Evolutionary conservation across 805 yeast genomes (phyloP).

Genomic region (Kodamaea fukazawae): DNA sequence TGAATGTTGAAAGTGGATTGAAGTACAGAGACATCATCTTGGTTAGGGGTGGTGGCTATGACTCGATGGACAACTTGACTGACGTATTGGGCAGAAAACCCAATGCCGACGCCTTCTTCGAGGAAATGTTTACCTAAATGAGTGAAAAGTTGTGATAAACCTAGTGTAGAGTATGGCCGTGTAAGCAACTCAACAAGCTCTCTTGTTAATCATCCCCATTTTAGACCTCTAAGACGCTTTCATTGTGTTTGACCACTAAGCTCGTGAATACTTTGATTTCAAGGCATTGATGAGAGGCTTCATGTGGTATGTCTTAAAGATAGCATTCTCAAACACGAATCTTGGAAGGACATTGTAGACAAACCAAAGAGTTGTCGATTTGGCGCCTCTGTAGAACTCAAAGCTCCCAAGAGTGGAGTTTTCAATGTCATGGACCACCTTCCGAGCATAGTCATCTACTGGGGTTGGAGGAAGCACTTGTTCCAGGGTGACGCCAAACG

Average conservation of each 20-base stretch:
- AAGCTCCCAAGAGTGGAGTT: neutral
- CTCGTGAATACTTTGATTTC: no score
- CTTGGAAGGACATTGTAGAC: no score
- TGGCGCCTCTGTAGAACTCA: conserved; percentile 6
- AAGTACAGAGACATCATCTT: conserved; percentile 68
- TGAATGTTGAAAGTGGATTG: conserved; percentile 58
- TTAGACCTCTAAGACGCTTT: no score
- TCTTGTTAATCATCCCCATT: no score
- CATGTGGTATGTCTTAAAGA: no score
- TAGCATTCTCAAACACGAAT: no score
- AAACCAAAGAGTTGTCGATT: neutral
- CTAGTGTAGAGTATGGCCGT: no score
- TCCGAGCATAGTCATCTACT: conserved; percentile 54
- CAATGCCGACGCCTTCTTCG: conserved; percentile 65
- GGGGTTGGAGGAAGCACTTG: conserved; percentile 58
- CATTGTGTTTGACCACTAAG: no score
- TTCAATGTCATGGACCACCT: conserved; percentile 49
- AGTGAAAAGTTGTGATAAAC: no score
- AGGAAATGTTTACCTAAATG: conserved; percentile 44
- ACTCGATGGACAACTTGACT: conserved; percentile 59
- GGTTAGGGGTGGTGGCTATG: conserved; percentile 70
- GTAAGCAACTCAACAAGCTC: no score
- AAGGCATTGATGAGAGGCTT: no score
- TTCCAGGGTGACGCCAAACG: conserved; percentile 16
- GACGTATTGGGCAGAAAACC: conserved; percentile 78